Conservation (phyloP, 2,329 filamentous ascomycete species). For the Fusarium falciforme region DNA sequence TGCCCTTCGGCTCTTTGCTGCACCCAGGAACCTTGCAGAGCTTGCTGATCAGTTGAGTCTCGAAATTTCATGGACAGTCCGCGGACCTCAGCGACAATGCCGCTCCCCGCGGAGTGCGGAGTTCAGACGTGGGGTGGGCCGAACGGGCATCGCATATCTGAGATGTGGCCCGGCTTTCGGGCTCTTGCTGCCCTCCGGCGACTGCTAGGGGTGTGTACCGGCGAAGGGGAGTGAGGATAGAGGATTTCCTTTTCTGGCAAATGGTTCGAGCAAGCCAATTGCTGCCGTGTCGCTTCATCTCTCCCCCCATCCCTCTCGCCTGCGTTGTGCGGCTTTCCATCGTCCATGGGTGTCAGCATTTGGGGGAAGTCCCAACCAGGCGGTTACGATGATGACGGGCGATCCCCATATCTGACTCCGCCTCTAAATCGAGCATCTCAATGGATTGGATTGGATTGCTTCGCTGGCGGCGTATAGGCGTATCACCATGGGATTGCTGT, state of each 20-base stretch:
- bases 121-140: conserved; percentile 17
- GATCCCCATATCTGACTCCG: conserved; percentile 9
- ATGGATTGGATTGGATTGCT: background rate
- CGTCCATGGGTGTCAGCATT: conserved; percentile 3
- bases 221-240: background rate
- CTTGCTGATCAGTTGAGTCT: background rate
- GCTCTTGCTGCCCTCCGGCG: conserved; percentile 42
- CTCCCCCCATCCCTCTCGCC: background rate
- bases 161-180: conserved; percentile 42
- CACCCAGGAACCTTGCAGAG: background rate
- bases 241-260: conserved; percentile 1
- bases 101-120: conserved; percentile 37
- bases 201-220: conserved; percentile 15
- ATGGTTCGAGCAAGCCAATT: background rate
- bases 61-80: background rate
- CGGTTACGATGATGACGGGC: conserved; percentile 6
- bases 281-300: background rate
- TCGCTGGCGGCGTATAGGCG: background rate
- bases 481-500: background rate
- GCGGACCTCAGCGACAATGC: conserved; percentile 11
- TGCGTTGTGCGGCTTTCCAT: background rate
- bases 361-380: conserved; percentile 11
- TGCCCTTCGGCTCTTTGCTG: background rate
- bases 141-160: background rate
- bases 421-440: background rate